Evolutionary conservation across 805 yeast genomes (phyloP).

Genomic region (Wickerhamiella vanderwaltii): DNA sequence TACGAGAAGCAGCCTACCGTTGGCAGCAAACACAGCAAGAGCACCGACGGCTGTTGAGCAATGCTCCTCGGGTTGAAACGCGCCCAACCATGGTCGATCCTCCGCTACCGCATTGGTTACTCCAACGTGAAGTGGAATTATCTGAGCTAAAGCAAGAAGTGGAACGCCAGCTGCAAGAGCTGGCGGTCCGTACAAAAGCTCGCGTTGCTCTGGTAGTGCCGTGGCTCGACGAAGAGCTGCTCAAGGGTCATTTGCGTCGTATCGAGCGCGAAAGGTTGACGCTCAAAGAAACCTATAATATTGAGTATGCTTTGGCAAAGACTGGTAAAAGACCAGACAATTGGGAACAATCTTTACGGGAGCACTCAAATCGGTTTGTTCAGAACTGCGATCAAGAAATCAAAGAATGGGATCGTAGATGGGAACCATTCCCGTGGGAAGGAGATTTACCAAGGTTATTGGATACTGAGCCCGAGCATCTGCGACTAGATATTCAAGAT

Average conservation of each 20-base stretch:
- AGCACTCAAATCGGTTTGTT: background rate
- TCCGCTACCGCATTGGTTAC: background rate
- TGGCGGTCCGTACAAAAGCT: background rate
- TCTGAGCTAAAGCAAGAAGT: background rate
- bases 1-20: background rate
- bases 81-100: background rate
- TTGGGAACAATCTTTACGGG: background rate
- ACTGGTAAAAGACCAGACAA: background rate
- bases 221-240: background rate
- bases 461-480: background rate
- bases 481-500: background rate
- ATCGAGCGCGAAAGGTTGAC: conserved; percentile 1
- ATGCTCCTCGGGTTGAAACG: background rate
- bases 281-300: background rate
- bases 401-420: conserved; percentile 3
- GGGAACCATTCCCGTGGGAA: conserved; percentile 8
- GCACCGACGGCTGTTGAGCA: background rate
- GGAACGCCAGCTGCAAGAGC: conserved; percentile 3
- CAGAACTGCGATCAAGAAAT: background rate
- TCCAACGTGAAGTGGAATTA: background rate
- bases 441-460: background rate
- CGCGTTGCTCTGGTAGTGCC: conserved; percentile 4
- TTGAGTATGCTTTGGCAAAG: background rate
- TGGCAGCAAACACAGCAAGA: background rate
- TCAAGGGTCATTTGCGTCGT: background rate